Base-by-base conservation (phyloP, 2,329 filamentous ascomycete species). In the Penicillium sp. region DNA sequence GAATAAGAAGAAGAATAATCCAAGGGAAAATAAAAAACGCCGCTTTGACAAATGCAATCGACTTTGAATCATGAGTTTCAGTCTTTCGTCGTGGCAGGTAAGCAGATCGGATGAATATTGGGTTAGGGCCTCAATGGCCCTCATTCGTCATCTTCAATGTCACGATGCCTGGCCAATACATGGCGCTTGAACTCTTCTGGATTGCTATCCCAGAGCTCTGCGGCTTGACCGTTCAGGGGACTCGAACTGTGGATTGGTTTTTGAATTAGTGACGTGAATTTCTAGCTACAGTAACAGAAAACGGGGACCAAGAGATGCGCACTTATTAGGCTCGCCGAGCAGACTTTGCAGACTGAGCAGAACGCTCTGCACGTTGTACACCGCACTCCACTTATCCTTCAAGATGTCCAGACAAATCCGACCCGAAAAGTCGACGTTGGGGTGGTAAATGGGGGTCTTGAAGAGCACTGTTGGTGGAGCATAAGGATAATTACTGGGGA, bases 391-490 rank as follows among this genome's bases (percentile, higher is more conserved):
- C 79, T 97, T 97, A 75, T 97, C 94, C 82, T 97, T 97, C 63
- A 99, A 81, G 64, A 99, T 99, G 70, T 99, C 95, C 60, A 99
- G 82, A 74, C 94, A 99, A 75, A 99, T 99, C 56, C 94, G 85
- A 42, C 94, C 94, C 3, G 89, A 92, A 78, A 99, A 97, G 77
- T 99, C 94, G 65, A 99, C 90, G 67, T 99, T 99, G 54, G 94
- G 94, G 75, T 99, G 94, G 81, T 97, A 99, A 76, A 99, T 97
- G 38, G 94, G 94, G 6, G 95, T 99, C 80, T 92, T 96, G 85
- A 97, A 99, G 59, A 96, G 83, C 18, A 99, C 94, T 2, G 88
- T 91, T 0, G 94, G 94, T 21, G 94, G 85, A 1, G 87, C 84
- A 73, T 97, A 97, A 9, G 94, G 94, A 72, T 99, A 99, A 78